Evolutionary conservation across 2,329 filamentous ascomycete species (phyloP).

Genomic region (Paramyrothecium roridum): DNA sequence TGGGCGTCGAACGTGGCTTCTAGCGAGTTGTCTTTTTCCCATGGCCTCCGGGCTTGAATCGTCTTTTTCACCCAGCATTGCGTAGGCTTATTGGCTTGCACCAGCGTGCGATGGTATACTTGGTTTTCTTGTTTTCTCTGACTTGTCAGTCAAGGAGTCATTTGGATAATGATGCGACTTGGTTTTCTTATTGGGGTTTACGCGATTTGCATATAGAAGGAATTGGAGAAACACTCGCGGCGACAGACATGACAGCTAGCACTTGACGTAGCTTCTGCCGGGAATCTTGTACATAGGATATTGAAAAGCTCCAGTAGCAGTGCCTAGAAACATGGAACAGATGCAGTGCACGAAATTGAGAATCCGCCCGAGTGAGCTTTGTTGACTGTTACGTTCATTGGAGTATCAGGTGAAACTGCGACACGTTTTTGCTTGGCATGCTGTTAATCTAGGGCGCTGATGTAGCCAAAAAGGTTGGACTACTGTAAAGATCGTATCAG

Average conservation of each 20-base stretch:
- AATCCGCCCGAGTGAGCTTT: too few relatives aligned
- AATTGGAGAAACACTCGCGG: not conserved
- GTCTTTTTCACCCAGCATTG: conserved; percentile 1
- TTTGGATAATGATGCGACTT: conserved; percentile 3
- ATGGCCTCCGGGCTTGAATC: not conserved
- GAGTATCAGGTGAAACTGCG: too few relatives aligned
- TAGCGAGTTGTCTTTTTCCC: conserved; percentile 5
- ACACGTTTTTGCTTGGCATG: too few relatives aligned
- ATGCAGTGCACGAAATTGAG: not conserved
- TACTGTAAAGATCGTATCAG: too few relatives aligned
- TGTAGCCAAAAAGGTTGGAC: too few relatives aligned
- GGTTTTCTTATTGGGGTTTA: not conserved
- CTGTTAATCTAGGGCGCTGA: too few relatives aligned
- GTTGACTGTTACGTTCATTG: too few relatives aligned
- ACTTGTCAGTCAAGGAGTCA: conserved; percentile 3
- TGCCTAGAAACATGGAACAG: not conserved
- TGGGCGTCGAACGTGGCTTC: not conserved
- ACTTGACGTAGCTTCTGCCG: not conserved
- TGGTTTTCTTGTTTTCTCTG: not conserved
- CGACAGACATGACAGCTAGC: not conserved
- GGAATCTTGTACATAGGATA: not conserved
- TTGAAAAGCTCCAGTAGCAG: not conserved
- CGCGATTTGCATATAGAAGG: conserved; percentile 4
- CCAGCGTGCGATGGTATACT: not conserved
- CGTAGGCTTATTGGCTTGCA: not conserved